Conservation (phyloP, 2,329 filamentous ascomycete species). For the Claviceps capensis region DNA sequence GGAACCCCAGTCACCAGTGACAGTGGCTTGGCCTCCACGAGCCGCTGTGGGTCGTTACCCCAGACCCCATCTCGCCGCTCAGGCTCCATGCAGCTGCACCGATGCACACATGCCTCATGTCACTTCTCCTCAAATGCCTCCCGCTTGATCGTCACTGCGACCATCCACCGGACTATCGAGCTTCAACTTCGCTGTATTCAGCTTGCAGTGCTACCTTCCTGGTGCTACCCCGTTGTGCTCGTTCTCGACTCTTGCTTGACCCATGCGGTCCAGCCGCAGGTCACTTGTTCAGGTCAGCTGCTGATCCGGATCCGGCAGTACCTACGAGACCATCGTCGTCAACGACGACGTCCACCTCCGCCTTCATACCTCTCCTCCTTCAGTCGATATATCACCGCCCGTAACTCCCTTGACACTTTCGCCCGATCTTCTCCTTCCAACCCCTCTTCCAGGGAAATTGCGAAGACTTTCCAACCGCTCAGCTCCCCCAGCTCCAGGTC, state of each 20-base stretch:
- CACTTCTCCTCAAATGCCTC: neutral
- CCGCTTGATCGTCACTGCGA: neutral
- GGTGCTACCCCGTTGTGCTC: neutral
- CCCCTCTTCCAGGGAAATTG: slow-evolving; percentile 12
- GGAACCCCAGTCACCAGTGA: too few species aligned
- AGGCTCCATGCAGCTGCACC: too few species aligned
- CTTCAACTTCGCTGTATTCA: too few species aligned
- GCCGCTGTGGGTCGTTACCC: too few species aligned
- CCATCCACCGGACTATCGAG: too few species aligned
- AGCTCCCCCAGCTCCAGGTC: slow-evolving; percentile 21
- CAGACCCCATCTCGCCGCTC: too few species aligned
- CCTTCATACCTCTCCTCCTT: slow-evolving; percentile 11
- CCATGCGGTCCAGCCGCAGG: neutral
- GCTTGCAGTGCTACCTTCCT: slow-evolving; percentile 2
- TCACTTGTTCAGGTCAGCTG: slow-evolving; percentile 10
- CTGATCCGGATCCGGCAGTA: slow-evolving; percentile 11
- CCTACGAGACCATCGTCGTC: slow-evolving; percentile 11
- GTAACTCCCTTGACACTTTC: slow-evolving; percentile 7
- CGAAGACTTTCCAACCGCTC: slow-evolving; percentile 23
- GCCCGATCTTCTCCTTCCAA: slow-evolving; percentile 5
- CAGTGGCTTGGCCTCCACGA: too few species aligned
- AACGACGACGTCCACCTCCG: too few species aligned
- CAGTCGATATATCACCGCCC: slow-evolving; percentile 14
- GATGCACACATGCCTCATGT: too few species aligned
- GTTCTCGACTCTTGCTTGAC: neutral